phyloP scores from a whole-genome alignment of 2,329 filamentous ascomycete genomes.

The Penicillium sp. region DNA sequence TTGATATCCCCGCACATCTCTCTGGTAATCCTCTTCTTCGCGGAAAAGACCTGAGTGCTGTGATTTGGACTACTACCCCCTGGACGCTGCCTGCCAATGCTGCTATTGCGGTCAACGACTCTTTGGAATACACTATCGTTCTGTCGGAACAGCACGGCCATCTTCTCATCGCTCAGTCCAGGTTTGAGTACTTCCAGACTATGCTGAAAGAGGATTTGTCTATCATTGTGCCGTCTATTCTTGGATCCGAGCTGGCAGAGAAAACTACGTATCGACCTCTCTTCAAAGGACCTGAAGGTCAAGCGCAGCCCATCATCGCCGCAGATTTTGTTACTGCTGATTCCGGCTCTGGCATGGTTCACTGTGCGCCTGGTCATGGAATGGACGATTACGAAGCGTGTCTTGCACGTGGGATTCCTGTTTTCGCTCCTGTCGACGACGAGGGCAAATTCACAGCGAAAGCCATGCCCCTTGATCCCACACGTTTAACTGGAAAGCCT shows the following conservation, averaged over 20 bases:
- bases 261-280: slow-evolving; percentile 67
- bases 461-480: slow-evolving; percentile 69
- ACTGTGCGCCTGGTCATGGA: slow-evolving; percentile 89
- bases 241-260: slow-evolving; percentile 64
- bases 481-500: slow-evolving; percentile 65
- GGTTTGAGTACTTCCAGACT: slow-evolving; percentile 60
- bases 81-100: slow-evolving; percentile 95
- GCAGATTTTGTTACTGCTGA: slow-evolving; percentile 86
- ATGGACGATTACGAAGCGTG: slow-evolving; percentile 94
- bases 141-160: slow-evolving; percentile 56
- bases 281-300: slow-evolving; percentile 60
- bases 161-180: slow-evolving; percentile 69
- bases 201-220: slow-evolving; percentile 51
- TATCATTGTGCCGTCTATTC: slow-evolving; percentile 57
- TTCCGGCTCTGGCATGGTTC: slow-evolving; percentile 94
- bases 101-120: slow-evolving; percentile 76
- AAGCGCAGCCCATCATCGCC: slow-evolving; percentile 68
- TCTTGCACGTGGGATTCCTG: slow-evolving; percentile 65
- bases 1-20: slow-evolving; percentile 47
- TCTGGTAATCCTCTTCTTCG: slow-evolving; percentile 42
- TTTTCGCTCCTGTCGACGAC: slow-evolving; percentile 80
- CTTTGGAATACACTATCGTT: slow-evolving; percentile 72
- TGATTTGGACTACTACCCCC: slow-evolving; percentile 98
- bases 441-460: slow-evolving; percentile 76
- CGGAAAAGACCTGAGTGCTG: slow-evolving; percentile 62